Evolutionary conservation across 2,329 filamentous ascomycete species (phyloP), one percentile per base, ranked within the genome.

Genomic region (Calonectria ilicicola): DNA sequence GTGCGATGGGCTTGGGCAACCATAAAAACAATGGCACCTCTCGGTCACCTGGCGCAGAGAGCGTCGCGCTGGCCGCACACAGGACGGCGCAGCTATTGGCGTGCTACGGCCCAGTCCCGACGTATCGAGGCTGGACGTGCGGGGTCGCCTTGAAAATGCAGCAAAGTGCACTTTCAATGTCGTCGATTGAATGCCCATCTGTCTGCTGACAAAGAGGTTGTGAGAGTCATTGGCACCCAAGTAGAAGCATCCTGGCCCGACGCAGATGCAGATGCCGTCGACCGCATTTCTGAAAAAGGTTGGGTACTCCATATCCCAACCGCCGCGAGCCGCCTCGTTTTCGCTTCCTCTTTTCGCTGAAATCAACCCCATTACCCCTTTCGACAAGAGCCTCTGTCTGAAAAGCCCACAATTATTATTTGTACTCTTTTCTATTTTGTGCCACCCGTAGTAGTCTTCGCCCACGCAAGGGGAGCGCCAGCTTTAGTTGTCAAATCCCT

Each of bases 101-200:
- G 58, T 63, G 58, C 58, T 44, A 26, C 38, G 58, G 38, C 58
- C 35, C 38, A 44, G 58, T 62, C 38, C n/a, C 58, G 38, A 23
- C 35, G 35, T 21, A 14, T 62, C 35, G 38, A 62, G 35, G 58
- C 58, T 63, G 38, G 38, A 63, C 23, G 58, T 63, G 58, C 58
- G 58, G 58, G 58, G 58, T 63, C 44, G 58, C 26, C 58, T 63
- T 63, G 58, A 63, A 63, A 63, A 27, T 46, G 40, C 58, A 63
- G 40, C 58, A 63, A 27, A 46, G 7, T 42, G 38, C 38, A 63
- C 26, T 63, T 63, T 63, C 38, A 44, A 62, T 26, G 12, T 23
- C 56, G 17, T 14, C 9, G 58, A 63, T 63, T 46, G 23, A 63
- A 44, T 8, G 9, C 58, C 58, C 46, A 46, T 63, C 38, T 40